Base-by-base conservation (phyloP, 306 rosid species). In the Ochetophila trinervis region DNA sequence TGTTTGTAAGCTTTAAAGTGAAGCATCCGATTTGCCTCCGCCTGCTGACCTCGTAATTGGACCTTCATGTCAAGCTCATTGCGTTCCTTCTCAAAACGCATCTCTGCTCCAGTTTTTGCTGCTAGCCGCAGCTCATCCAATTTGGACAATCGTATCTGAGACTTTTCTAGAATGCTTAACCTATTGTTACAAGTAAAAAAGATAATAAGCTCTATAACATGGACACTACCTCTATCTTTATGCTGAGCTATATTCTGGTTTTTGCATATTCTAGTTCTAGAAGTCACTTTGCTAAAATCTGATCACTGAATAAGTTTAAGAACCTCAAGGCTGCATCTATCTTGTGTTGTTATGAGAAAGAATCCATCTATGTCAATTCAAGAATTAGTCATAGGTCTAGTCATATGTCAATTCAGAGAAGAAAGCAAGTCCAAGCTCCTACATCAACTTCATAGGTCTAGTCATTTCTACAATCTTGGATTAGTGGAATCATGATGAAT, bases 11-110 rank as follows among this genome's bases (percentile, higher is more conserved):
- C 88, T 76, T 87, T 91, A 51, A 85, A 86, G 67, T 88, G 77
- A 72, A 70, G 97, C 89, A 85, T 76, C 81, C 96, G 86, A 83
- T 91, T 91, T 62, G 82, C 83, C 72, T 85, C 95, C 20, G 97
- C 97, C 81, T 83, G 87, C 75, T 86, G 88, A 76, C 83, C 90
- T 57, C 97, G 91, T 30, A 84, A 81, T 80, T 82, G 84, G 73
- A 91, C 96, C 75, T 88, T 87, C 4, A 82, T 69, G 63, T 86
- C 88, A 68, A 89, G 90, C 63, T 84, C 82, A 64, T 63, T 64
- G 8, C 96, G 88, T 63, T 86, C 90, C 82, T 77, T 83, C 67
- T 84, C 91, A 71, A 67, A 73, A 40, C 91, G 95, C 73, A 70
- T 74, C 81, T 88, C 88, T 57, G 83, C 85, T 34, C 66, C 88